A percentile compares a stretch with the other conserved stretches of the same genome.
Conservation (phyloP, 805 yeast species). For the Candida stauntonica region DNA sequence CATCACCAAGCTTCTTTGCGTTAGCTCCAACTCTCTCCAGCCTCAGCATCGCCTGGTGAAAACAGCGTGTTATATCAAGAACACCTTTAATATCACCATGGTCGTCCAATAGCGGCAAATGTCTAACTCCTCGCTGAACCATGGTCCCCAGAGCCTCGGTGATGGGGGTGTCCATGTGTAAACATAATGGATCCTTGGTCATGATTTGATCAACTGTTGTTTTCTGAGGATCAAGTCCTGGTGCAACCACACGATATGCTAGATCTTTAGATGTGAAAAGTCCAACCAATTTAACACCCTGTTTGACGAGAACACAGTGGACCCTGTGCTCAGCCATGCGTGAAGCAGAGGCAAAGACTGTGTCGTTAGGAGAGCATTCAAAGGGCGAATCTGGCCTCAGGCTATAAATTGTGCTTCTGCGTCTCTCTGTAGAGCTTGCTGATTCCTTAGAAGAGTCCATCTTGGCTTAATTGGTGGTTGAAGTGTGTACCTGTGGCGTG, state of each 20-base stretch:
- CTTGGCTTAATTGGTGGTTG: background rate
- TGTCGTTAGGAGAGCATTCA: conserved; percentile 31
- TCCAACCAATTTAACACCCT: conserved; percentile 31
- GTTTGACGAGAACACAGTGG: conserved; percentile 39
- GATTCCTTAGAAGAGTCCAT: background rate
- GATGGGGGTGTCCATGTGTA: conserved; percentile 35
- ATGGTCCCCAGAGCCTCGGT: conserved; percentile 39
- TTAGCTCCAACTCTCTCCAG: conserved; percentile 38
- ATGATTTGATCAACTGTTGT: conserved; percentile 34
- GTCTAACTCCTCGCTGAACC: conserved; percentile 40
- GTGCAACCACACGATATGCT: conserved; percentile 39
- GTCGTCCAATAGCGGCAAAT: conserved; percentile 39
- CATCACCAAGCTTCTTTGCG: conserved; percentile 30
- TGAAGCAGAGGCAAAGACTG: conserved; percentile 31
- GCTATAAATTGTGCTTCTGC: conserved; percentile 17
- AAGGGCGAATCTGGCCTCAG: conserved; percentile 35
- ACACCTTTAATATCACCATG: conserved; percentile 36
- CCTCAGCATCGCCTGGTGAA: conserved; percentile 41
- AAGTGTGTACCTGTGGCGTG: too few species aligned
- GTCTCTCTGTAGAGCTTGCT: background rate
- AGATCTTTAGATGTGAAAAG: conserved; percentile 43
- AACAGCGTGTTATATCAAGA: conserved; percentile 42
- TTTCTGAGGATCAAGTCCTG: conserved; percentile 25
- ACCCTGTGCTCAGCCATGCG: conserved; percentile 35
- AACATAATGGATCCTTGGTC: conserved; percentile 36